These are phyloP conservation scores for Penicillium cinerascens DNA, from an alignment of 495 filamentous ascomycete species.

Conservation along the genomic window DNA sequence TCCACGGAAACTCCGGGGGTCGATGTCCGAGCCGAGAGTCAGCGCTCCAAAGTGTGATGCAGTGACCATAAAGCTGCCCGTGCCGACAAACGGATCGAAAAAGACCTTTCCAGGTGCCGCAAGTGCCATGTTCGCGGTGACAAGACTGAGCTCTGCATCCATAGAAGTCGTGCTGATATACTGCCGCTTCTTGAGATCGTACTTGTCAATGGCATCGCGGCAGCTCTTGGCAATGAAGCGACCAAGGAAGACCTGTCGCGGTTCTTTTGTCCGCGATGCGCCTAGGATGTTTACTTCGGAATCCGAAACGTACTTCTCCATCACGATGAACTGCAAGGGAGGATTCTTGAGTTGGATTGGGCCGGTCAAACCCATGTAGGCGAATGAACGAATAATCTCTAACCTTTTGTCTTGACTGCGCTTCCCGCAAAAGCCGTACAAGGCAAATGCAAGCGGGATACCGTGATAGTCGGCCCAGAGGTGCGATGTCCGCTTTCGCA, in stretches of 20 bases:
- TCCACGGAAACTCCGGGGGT: slow-evolving; percentile 80
- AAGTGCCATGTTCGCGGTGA: slow-evolving; percentile 87
- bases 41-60: slow-evolving; percentile 85
- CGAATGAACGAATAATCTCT: slow-evolving; percentile 74
- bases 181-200: slow-evolving; percentile 84
- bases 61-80: slow-evolving; percentile 83
- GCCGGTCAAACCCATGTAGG: slow-evolving; percentile 72
- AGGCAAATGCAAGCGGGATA: slow-evolving; percentile 71
- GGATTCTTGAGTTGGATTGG: slow-evolving; percentile 69
- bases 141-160: slow-evolving; percentile 87
- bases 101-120: slow-evolving; percentile 77
- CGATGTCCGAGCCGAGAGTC: slow-evolving; percentile 84
- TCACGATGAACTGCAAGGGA: slow-evolving; percentile 69
- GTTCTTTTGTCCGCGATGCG: slow-evolving; percentile 37
- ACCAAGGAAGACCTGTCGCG: slow-evolving; percentile 65
- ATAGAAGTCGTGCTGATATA: slow-evolving; percentile 97
- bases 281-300: slow-evolving; percentile 13
- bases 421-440: slow-evolving; percentile 75
- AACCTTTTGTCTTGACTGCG: slow-evolving; percentile 55
- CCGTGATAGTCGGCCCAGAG: slow-evolving; percentile 62
- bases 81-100: slow-evolving; percentile 94
- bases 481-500: slow-evolving; percentile 53
- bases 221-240: slow-evolving; percentile 61
- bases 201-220: slow-evolving; percentile 64
- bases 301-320: slow-evolving; percentile 70